Evolutionary conservation across 129 eudicot genomes (phyloP).

Genomic region (Escallonia rubra): DNA sequence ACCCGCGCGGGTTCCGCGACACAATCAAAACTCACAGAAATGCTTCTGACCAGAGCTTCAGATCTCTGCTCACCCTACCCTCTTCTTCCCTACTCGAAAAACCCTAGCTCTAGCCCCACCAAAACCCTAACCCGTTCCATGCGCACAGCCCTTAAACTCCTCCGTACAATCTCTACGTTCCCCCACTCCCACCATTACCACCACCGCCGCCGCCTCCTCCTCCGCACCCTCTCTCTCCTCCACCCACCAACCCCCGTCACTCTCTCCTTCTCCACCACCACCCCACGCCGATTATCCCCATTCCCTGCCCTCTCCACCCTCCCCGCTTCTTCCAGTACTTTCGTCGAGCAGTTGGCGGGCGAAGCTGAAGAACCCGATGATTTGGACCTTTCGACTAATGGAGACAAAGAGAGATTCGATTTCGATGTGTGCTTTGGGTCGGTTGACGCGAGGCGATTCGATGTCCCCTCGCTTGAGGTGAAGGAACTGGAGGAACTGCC

Average conservation of each 20-base stretch:
- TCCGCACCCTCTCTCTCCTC: conserved; percentile 10
- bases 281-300: conserved; percentile 3
- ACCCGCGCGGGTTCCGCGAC: background rate
- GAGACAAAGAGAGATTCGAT: conserved; percentile 30
- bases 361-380: conserved; percentile 17
- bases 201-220: conserved; percentile 21
- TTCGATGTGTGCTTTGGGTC: conserved; percentile 46
- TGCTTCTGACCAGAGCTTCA: background rate
- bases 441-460: conserved; percentile 19
- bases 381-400: conserved; percentile 10
- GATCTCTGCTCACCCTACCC: background rate
- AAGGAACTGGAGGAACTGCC: conserved; percentile 82
- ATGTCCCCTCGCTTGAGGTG: conserved; percentile 46
- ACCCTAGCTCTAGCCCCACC: background rate
- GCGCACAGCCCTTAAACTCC: conserved; percentile 26
- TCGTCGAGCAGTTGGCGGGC: conserved; percentile 39
- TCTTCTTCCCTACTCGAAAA: background rate
- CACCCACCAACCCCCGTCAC: conserved; percentile 2
- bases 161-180: conserved; percentile 34
- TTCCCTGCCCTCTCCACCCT: conserved; percentile 6
- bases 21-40: background rate
- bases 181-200: conserved; percentile 29
- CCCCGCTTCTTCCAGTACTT: conserved; percentile 23
- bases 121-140: conserved; percentile 27
- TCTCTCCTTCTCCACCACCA: conserved; percentile 5